Evolutionary conservation across 140 eudicot species (phyloP).

Genomic region (Stevia rebaudiana): DNA sequence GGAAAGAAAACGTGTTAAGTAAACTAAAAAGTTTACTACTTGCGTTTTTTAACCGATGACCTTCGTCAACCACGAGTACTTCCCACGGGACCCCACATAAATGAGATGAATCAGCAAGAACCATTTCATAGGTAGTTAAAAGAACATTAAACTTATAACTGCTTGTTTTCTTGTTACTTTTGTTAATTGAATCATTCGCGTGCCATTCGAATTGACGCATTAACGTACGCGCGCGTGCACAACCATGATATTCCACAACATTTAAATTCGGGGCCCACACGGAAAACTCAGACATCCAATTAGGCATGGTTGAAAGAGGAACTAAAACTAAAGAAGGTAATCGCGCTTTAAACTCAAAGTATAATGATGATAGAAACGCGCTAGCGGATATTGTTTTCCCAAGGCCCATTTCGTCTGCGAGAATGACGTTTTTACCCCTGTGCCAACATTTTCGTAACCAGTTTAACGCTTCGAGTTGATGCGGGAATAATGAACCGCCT

Average conservation of each 20-base stretch:
- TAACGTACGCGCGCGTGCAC: conserved; percentile 58
- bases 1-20: conserved; percentile 77
- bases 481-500: conserved; percentile 85
- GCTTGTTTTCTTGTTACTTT: conserved; percentile 41
- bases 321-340: conserved; percentile 86
- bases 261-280: conserved; percentile 85
- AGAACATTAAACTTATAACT: conserved; percentile 78
- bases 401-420: conserved; percentile 98
- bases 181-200: conserved; percentile 36
- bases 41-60: conserved; percentile 83
- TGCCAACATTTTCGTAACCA: conserved; percentile 95
- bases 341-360: conserved; percentile 68
- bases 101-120: conserved; percentile 67
- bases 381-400: conserved; percentile 91
- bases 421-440: conserved; percentile 70
- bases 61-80: conserved; percentile 96
- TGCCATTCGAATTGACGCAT: conserved; percentile 91
- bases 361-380: conserved; percentile 76
- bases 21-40: conserved; percentile 78
- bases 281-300: conserved; percentile 88
- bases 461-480: conserved; percentile 88
- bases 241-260: conserved; percentile 90
- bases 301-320: conserved; percentile 97
- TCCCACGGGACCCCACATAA: conserved; percentile 90
- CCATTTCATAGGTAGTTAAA: conserved; percentile 92